Evolutionary conservation across 192 early-diverging fungal genomes (phyloP), one percentile per base, ranked within the genome.

Genomic region (Dimargaris xerosporica): DNA sequence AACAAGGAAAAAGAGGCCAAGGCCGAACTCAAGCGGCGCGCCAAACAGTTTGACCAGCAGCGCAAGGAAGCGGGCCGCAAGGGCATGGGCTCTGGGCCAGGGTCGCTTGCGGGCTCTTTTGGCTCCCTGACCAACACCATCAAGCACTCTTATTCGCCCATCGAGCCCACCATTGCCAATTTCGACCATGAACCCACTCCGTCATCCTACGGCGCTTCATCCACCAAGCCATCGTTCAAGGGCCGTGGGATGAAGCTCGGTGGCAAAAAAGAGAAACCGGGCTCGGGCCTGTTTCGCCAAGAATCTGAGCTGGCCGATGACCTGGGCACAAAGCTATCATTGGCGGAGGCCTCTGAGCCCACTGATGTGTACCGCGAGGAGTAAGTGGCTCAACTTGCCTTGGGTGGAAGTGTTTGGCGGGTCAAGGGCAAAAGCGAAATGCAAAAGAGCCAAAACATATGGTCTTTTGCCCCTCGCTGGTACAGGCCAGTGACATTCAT

Each of bases 1-100:
- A 91, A 89, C 71, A 94, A 96, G 72, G 94, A 99, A 69, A 87
- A 84, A 62, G 92, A 99, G 70, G 96, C 96, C 5, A 97, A 94
- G 78, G 90, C 96, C 67, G 93, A 95, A 66, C 82, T 94, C 61
- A 94, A 93, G 69, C 76, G 92, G 62, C 84, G 90, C 52, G 93
- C 93, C 39, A 88, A 90, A 69, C 76, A 86, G 68, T 81, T 97
- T 71, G 96, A 99, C 28, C 73, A 88, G 74, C 91, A 97, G 70
- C 82, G 86, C 59, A 81, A 85, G 54, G 90, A 95, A 68, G 82
- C 82, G 29, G 75, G 74, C 6, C 85, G 80, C 64, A 72, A 76
- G 41, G 56, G 73, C 21, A 77, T 71, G 65, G 70, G 71, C 16
- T 26, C 61, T 43, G 54, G 52, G 42, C 68, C 70, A 54, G 66